Conservation (phyloP, 2,329 filamentous ascomycete genomes). For the Diplodia sapinea region DNA sequence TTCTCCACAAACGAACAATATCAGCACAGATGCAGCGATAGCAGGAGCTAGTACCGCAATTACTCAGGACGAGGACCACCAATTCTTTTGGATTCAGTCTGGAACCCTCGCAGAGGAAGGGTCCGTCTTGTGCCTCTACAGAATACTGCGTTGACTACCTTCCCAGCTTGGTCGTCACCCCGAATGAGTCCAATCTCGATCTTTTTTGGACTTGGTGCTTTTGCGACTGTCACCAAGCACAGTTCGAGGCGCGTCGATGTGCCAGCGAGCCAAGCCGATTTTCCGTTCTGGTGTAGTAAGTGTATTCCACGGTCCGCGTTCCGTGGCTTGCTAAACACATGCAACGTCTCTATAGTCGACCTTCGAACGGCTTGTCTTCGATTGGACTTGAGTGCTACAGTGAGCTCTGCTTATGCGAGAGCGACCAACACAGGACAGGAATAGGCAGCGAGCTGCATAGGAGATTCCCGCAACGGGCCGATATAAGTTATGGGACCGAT, state of each 20-base stretch:
- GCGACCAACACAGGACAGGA: background rate
- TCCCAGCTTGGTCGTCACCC: background rate
- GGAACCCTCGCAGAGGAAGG: no score
- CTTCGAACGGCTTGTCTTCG: background rate
- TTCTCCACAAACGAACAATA: no score
- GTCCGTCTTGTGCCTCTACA: background rate
- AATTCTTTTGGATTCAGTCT: background rate
- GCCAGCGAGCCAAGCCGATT: background rate
- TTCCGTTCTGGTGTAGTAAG: background rate
- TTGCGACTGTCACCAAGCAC: background rate
- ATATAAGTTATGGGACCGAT: background rate
- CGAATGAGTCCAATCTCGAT: background rate
- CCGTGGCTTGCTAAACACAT: background rate
- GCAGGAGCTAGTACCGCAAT: background rate
- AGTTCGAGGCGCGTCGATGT: no score
- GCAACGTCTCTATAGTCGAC: background rate
- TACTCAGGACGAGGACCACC: background rate
- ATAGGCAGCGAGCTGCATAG: no score
- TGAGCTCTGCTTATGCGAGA: background rate
- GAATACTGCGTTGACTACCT: background rate
- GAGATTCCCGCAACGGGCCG: background rate
- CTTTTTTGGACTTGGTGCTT: background rate
- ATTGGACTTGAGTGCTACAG: background rate
- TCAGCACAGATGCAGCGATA: background rate
- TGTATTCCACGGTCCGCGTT: background rate